Base-by-base conservation (phyloP, 179 eudicot species). In the Silene noctiflora region DNA sequence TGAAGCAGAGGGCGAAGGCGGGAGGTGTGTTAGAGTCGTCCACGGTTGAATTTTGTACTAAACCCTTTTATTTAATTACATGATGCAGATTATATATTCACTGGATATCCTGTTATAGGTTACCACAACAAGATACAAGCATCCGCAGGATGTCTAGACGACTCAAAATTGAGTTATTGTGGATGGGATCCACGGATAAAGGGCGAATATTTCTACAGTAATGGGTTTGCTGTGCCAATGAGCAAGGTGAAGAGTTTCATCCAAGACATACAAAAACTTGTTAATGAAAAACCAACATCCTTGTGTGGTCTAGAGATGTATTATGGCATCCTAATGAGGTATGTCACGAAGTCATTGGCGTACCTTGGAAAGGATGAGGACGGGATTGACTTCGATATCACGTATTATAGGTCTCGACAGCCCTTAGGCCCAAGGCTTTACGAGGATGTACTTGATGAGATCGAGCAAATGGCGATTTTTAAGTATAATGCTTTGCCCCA, bases 401-500 rank as follows among this genome's bases (percentile, higher is more conserved):
- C 85, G 2, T 82, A 67, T 35, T 82, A 82, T 58, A 25, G 75
- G 42, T 13, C 74, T 17, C 56, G 46, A 22, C 71, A 72, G 7
- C 64, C 71, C 7, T 69, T 59, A 8, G 68, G 35, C 8, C 69
- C 72, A 24, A 39, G 80, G 14, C 76, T 79, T 46, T 60, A 31
- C 16, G 77, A 20, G 4, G 77, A 79, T 27, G 25, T 82, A 13
- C 17, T 79, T 0, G 76, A 76, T 0, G 85, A 82, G 39, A 82
- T 82, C 4, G 85, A 82, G 67, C 85, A 82, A 33, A 46, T 82
- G 13, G 80, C 80, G 0, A 6, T 82, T 5, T 72, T 76, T 29
- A 82, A 82, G 80, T 79, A 82, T 35, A 69, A 69, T 29, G 85
- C 77, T 2, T n/a, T 73, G 68, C 82, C 82, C 21, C 85, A 79